A percentile compares a stretch with the other conserved stretches of the same genome.
Conservation (phyloP, 352 stramenopile genomes). For the Pythium graminicola region DNA sequence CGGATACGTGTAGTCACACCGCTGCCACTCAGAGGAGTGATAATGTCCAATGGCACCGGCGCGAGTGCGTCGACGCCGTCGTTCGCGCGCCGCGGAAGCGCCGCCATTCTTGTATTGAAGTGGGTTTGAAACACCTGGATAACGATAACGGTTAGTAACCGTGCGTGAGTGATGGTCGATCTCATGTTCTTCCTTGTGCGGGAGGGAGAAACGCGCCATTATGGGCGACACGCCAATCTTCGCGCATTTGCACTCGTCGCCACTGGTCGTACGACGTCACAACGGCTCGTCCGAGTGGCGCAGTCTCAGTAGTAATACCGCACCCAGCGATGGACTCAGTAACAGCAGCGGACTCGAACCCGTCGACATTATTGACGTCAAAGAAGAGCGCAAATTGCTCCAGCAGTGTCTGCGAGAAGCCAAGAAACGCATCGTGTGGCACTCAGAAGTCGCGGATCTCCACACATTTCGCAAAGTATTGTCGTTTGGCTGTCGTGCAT, state of each 20-base stretch:
- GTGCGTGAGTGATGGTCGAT: conserved; percentile 1
- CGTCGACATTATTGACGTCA: conserved; percentile 83
- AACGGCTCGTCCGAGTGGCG: conserved; percentile 45
- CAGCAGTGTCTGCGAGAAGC: conserved; percentile 65
- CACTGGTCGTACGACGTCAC: conserved; percentile 64
- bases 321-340: conserved; percentile 7
- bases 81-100: conserved; percentile 4
- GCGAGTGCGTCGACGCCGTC: conserved; percentile 10
- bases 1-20: conserved; percentile 44
- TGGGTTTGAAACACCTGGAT: not conserved
- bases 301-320: conserved; percentile 33
- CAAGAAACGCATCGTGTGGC: conserved; percentile 59
- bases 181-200: not conserved
- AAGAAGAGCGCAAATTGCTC: conserved; percentile 66
- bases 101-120: conserved; percentile 10
- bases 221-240: conserved; percentile 39
- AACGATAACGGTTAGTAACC: not conserved
- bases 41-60: conserved; percentile 16
- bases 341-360: conserved; percentile 48
- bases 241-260: conserved; percentile 79
- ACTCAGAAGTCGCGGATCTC: conserved; percentile 70
- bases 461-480: conserved; percentile 79
- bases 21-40: conserved; percentile 36
- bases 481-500: conserved; percentile 62
- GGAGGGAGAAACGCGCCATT: not conserved